Conservation (phyloP, 2,329 filamentous ascomycete species). For the Cercospora brassicicola region DNA sequence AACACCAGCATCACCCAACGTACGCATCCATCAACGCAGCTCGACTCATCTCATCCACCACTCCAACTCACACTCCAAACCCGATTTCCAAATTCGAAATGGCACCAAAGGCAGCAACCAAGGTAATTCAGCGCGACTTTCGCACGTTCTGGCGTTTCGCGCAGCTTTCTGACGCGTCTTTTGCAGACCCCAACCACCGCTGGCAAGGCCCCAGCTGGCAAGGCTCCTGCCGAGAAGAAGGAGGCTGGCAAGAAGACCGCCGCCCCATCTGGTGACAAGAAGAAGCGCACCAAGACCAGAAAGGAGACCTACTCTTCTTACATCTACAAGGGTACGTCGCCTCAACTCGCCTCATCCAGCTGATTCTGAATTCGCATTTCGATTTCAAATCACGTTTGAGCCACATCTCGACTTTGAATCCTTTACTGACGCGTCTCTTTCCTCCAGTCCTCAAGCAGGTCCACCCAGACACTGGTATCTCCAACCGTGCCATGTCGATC, state of each 20-base stretch:
- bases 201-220: conserved; percentile 84
- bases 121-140: conserved; percentile 44
- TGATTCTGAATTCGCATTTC: conserved; percentile 25
- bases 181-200: conserved; percentile 78
- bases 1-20: conserved; percentile 35
- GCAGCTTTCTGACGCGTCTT: conserved; percentile 28
- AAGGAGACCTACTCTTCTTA: conserved; percentile 99
- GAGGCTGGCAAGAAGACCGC: conserved; percentile 99
- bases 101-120: conserved; percentile 96
- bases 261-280: conserved; percentile 93
- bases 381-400: conserved; percentile 24
- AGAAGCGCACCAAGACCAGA: conserved; percentile 99
- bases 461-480: conserved; percentile 99
- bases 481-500: conserved; percentile 99
- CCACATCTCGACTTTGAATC: conserved; percentile 11
- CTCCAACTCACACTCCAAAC: conserved; percentile 35
- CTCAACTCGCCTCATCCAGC: conserved; percentile 18
- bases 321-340: conserved; percentile 93
- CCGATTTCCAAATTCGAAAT: conserved; percentile 60
- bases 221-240: conserved; percentile 94
- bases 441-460: conserved; percentile 95
- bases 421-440: conserved; percentile 42
- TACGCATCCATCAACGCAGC: conserved; percentile 34
- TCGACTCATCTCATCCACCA: conserved; percentile 35
- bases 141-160: conserved; percentile 15